Conservation (phyloP, 1,139 yeast genomes). For the Hansenula lynferdii region DNA sequence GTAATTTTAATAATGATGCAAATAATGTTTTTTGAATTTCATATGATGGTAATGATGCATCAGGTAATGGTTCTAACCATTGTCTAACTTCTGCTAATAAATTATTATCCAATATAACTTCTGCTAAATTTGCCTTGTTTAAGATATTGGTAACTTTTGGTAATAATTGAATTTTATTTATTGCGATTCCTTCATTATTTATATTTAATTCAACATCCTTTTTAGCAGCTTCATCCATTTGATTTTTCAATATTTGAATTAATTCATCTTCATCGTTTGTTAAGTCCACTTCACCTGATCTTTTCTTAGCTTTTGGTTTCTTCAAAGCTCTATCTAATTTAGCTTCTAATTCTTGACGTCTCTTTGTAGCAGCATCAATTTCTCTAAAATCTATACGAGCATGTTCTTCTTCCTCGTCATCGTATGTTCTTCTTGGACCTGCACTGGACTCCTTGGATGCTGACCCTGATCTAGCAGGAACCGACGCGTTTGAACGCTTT, state of each 20-base stretch:
- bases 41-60: constrained; percentile 94
- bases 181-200: constrained; percentile 58
- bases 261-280: constrained; percentile 94
- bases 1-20: constrained; percentile 66
- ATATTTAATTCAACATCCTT: constrained; percentile 82
- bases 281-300: constrained; percentile 83
- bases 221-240: constrained; percentile 92
- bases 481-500: constrained; percentile 9
- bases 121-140: constrained; percentile 81
- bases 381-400: constrained; percentile 5
- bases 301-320: constrained; percentile 52
- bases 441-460: constrained; percentile 5
- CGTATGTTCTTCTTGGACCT: constrained; percentile 11
- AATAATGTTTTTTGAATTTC: constrained; percentile 91
- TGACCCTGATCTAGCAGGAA: too few relatives aligned
- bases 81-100: constrained; percentile 88
- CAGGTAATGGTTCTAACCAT: constrained; percentile 98
- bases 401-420: constrained; percentile 33
- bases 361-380: constrained; percentile 33
- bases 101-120: constrained; percentile 91
- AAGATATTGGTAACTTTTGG: constrained; percentile 74
- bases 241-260: constrained; percentile 74
- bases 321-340: constrained; percentile 74
- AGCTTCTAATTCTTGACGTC: constrained; percentile 76
- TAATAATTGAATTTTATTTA: constrained; percentile 77